Base-by-base conservation (phyloP, 2,329 filamentous ascomycete genomes). In the Microsporum canis region DNA sequence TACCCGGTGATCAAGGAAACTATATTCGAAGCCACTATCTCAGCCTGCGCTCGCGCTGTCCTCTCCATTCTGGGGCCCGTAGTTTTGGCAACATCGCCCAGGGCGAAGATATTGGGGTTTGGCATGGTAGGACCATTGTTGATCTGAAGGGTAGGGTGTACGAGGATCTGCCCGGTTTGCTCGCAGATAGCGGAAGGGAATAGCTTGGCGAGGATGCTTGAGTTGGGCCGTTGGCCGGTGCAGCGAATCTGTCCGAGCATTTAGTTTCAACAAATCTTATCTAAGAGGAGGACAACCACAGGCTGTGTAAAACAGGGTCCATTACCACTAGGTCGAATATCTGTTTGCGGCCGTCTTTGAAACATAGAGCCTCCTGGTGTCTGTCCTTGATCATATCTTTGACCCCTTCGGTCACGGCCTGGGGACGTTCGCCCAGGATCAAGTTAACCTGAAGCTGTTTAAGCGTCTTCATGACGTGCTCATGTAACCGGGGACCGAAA, bases 41-140 rank as follows among this genome's bases (percentile, higher is more conserved):
- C 72, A 2, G 80, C 81, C 66, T 87, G 84, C 7, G 75, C 73
- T 45, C 75, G 74, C 0, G 80, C 82, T 0, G 82, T 78, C 6
- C 84, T 76, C 0, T 79, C 82, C 67, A 84, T 85, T 43, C 74
- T 71, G 0, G 74, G 74, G 0, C 77, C 76, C 10, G 23, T 17
- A 0, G 78, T 79, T 29, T 82, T 81, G 3, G 83, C 79, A 3
- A 88, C 82, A 64, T 88, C 85, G 14, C 85, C 85, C 12, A 83
- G 79, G 0, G 80, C 81, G 65, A 84, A 88, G 1, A 87, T 75
- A 1, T 77, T 74, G 5, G 79, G 73, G 0, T 64, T 62, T 1
- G 75, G 70, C 23, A 7, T 34, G 2, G 17, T 31, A 5, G 41
- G 4, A 8, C 31, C 55, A 23, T 45, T 36, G 36, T 58, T 29